phyloP scores from a whole-genome alignment of 129 eudicot species.

The Arctium lappa region DNA sequence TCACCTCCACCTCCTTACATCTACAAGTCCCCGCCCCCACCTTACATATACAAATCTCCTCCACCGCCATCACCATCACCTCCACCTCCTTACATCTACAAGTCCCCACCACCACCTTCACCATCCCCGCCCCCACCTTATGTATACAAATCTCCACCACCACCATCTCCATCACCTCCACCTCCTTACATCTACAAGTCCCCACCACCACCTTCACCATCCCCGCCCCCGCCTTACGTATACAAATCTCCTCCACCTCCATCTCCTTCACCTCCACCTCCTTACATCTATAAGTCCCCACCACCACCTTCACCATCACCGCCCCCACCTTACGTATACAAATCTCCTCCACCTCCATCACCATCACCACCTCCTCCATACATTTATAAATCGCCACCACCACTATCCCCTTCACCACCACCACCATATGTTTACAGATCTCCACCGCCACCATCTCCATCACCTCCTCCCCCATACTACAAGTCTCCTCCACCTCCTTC shows the following conservation, averaged over 20 bases:
- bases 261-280: background rate
- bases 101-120: background rate
- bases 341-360: constrained; percentile 1
- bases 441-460: background rate
- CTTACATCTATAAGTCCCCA: constrained; percentile 6
- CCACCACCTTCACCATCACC: constrained; percentile 7
- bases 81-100: background rate
- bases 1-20: background rate
- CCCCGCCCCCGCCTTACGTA: background rate
- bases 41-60: background rate
- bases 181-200: background rate
- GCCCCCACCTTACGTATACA: background rate
- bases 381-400: background rate
- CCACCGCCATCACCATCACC: background rate
- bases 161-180: background rate
- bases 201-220: background rate
- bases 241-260: background rate
- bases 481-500: background rate
- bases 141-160: background rate
- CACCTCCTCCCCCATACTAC: background rate
- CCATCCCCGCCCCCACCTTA: background rate
- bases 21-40: background rate
- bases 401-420: background rate
- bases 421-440: background rate
- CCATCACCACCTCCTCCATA: background rate